These are phyloP conservation scores for Delonix regia DNA, from an alignment of 306 rosid genomes.

Conservation along the genomic window DNA sequence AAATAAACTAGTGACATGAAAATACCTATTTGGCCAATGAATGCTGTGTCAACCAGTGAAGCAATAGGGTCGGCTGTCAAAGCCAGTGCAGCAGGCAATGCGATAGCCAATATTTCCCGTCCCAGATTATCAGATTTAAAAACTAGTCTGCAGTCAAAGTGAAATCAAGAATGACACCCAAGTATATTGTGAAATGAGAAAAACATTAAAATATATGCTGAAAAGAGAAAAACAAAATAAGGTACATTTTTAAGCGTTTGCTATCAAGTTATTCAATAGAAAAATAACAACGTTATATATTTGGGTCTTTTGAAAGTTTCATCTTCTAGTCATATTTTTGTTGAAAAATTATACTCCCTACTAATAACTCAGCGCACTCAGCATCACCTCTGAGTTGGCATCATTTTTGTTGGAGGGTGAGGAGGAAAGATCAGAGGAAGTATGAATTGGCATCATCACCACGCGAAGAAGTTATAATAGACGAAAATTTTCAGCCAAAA, in stretches of 20 bases:
- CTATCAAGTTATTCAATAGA: too few relatives aligned
- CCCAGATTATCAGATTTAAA: conserved; percentile 64
- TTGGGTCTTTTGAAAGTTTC: too few relatives aligned
- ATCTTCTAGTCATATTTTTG: too few relatives aligned
- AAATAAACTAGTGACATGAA: conserved; percentile 14
- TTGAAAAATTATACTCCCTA: neutral
- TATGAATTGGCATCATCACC: neutral
- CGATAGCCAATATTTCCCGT: conserved; percentile 74
- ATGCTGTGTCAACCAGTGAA: conserved; percentile 89
- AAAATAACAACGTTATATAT: too few relatives aligned
- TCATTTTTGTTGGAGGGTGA: neutral
- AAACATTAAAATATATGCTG: neutral
- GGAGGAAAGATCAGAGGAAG: neutral
- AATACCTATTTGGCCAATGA: conserved; percentile 89
- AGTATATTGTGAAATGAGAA: neutral
- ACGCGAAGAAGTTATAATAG: neutral
- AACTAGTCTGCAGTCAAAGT: neutral
- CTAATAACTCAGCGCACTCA: neutral
- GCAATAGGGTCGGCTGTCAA: conserved; percentile 95
- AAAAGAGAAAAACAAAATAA: conserved; percentile 6
- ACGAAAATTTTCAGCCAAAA: conserved; percentile 4
- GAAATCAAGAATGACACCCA: conserved; percentile 11
- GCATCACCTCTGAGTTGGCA: conserved; percentile 8
- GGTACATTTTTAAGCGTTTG: too few relatives aligned
- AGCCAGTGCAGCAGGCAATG: conserved; percentile 91